A percentile compares a stretch with the other conserved stretches of the same genome.
Evolutionary conservation across 1,284 basidiomycete species (phyloP).

Genomic region (Pholiota adiposa): DNA sequence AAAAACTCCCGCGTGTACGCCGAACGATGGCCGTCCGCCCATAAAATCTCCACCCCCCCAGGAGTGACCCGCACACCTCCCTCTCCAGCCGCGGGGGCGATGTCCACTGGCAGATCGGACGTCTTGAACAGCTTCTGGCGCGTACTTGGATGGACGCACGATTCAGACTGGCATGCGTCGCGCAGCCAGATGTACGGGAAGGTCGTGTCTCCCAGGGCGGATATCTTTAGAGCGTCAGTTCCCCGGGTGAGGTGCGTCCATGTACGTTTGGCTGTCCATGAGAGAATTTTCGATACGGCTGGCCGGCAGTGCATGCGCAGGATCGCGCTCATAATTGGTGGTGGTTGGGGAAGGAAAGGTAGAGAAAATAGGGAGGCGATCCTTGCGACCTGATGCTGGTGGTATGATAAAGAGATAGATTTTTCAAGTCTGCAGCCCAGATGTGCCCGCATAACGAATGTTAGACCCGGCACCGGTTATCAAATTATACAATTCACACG

Average conservation of each 20-base stretch:
- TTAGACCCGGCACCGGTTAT: neutral
- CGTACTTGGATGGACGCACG: slow-evolving; percentile 76
- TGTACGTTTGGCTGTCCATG: slow-evolving; percentile 11
- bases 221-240: slow-evolving; percentile 34
- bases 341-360: neutral
- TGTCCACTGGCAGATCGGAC: slow-evolving; percentile 59
- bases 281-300: neutral
- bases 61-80: slow-evolving; percentile 19
- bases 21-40: slow-evolving; percentile 64
- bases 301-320: neutral
- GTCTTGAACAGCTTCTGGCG: slow-evolving; percentile 78
- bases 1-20: slow-evolving; percentile 56
- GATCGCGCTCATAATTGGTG: neutral
- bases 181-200: slow-evolving; percentile 57
- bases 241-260: slow-evolving; percentile 32
- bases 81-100: slow-evolving; percentile 37
- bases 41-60: slow-evolving; percentile 50
- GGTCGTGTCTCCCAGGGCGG: slow-evolving; percentile 33
- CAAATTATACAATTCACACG: neutral
- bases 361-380: too few species aligned
- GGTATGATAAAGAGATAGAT: neutral
- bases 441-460: too few species aligned
- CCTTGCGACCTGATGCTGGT: neutral
- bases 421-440: neutral
- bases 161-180: slow-evolving; percentile 48